phyloP scores from a whole-genome alignment of 345 rosid genomes.

The Moricandia moricandioides region DNA sequence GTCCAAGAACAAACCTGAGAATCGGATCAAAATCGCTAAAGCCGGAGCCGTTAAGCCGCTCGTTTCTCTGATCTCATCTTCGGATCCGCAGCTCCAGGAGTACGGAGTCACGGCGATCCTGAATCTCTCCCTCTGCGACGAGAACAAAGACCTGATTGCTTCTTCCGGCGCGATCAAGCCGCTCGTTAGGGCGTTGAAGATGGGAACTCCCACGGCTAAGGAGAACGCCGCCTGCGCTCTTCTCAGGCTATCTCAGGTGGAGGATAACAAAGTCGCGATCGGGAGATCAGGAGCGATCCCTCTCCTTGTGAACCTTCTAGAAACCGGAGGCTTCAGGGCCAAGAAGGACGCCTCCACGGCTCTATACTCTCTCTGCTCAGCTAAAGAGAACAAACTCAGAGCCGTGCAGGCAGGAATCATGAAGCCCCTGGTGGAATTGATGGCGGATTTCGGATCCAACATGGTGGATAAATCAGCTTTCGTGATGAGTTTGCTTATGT shows the following conservation, averaged over 20 bases:
- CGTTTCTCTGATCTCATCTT: slow-evolving; percentile 55
- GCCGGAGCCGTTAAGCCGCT: slow-evolving; percentile 87
- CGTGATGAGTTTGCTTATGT: slow-evolving; percentile 56
- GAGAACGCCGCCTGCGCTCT: slow-evolving; percentile 97
- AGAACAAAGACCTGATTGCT: slow-evolving; percentile 75
- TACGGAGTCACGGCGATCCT: slow-evolving; percentile 84
- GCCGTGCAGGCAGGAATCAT: slow-evolving; percentile 79
- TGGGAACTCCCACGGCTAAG: slow-evolving; percentile 73
- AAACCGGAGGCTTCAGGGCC: slow-evolving; percentile 64
- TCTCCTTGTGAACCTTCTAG: slow-evolving; percentile 60
- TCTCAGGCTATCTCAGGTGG: slow-evolving; percentile 77
- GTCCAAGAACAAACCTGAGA: slow-evolving; percentile 85
- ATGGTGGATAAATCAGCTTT: slow-evolving; percentile 95
- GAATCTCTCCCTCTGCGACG: slow-evolving; percentile 91
- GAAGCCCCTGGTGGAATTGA: slow-evolving; percentile 83
- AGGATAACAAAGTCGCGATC: slow-evolving; percentile 72
- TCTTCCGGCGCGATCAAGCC: slow-evolving; percentile 89
- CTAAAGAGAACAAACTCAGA: slow-evolving; percentile 72
- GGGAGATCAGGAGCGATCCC: slow-evolving; percentile 96
- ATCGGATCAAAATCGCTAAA: slow-evolving; percentile 74
- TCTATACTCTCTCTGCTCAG: slow-evolving; percentile 75
- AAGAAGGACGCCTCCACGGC: slow-evolving; percentile 95
- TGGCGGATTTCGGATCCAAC: slow-evolving; percentile 92
- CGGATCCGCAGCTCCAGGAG: slow-evolving; percentile 84
- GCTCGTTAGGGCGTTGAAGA: slow-evolving; percentile 62